Evolutionary conservation across 2,329 filamentous ascomycete genomes (phyloP), one percentile per base, ranked within the genome.

Genomic region (Ophiostoma montium): DNA sequence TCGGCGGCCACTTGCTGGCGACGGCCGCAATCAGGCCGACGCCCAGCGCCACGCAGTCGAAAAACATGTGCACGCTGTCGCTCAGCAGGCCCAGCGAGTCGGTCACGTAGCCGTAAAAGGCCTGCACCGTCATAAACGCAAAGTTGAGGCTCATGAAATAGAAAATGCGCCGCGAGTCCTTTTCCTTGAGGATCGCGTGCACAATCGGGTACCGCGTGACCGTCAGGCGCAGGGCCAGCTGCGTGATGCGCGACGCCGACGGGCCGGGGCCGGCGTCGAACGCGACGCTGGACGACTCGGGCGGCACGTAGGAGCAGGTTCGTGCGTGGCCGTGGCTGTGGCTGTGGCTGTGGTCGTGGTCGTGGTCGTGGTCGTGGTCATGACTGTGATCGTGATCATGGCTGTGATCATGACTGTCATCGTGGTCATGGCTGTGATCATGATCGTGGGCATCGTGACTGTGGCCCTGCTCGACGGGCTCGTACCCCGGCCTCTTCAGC

Each of bases 1-100:
- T 95, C 1, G 88, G 84, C 1, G 89, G 88, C 89, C 92, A 95
- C 65, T 96, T 96, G 66, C 86, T 92, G 71, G 95, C 86, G 6
- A 98, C 88, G 2, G 90, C 84, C 27, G 92, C 92, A 57, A 90
- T 83, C 10, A 98, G 71, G 11, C 92, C 92, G 33, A 98, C 88
- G 1, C 86, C 78, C 27, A 98, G 74, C 18, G 90, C 92, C 33
- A 95, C 80, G 57, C 92, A 98, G 65, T 98, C 92, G 59, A 98
- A 96, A 60, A 98, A 90, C 92, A 98, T 98, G 67, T 98, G 92
- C 54, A 98, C 92, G 59, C 89, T 96, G 65, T 98, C 92, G 57
- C 88, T 95, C 16, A 98, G 76, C n/a, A 98, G 73, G 3, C 92
- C 92, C 5, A 98, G 70, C 0, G 92, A 98, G 57, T 94, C 89